phyloP scores from a whole-genome alignment of 2,329 filamentous ascomycete genomes.

The Botrytis byssoidea region DNA sequence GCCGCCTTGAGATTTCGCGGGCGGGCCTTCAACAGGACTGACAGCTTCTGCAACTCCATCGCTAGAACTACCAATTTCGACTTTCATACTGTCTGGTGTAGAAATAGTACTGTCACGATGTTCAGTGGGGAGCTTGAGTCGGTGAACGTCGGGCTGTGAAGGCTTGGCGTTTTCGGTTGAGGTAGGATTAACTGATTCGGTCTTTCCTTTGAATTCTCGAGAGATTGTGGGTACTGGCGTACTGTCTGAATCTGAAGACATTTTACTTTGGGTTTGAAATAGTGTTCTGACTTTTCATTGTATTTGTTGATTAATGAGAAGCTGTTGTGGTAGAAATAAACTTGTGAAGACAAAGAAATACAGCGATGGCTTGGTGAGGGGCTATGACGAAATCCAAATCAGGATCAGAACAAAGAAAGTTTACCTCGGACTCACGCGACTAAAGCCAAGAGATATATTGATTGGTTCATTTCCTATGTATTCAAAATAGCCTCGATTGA shows the following conservation, averaged over 20 bases:
- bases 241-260: conserved; percentile 10
- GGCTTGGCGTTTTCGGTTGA: neutral
- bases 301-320: neutral
- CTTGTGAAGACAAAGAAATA: conserved; percentile 1
- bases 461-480: neutral
- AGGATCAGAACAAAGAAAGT: neutral
- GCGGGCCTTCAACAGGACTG: neutral
- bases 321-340: neutral
- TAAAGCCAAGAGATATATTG: neutral
- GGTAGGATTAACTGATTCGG: neutral
- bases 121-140: neutral
- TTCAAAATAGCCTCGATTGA: neutral
- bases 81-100: conserved; percentile 7
- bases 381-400: conserved; percentile 5
- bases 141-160: neutral
- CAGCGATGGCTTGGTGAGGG: neutral
- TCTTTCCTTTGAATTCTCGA: neutral
- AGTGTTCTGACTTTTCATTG: neutral
- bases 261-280: neutral
- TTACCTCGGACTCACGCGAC: neutral
- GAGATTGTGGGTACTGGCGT: neutral
- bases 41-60: neutral
- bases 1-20: neutral
- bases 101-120: neutral
- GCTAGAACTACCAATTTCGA: neutral